Conservation (phyloP, 2,329 filamentous ascomycete genomes). For the Cladosporium phlei region DNA sequence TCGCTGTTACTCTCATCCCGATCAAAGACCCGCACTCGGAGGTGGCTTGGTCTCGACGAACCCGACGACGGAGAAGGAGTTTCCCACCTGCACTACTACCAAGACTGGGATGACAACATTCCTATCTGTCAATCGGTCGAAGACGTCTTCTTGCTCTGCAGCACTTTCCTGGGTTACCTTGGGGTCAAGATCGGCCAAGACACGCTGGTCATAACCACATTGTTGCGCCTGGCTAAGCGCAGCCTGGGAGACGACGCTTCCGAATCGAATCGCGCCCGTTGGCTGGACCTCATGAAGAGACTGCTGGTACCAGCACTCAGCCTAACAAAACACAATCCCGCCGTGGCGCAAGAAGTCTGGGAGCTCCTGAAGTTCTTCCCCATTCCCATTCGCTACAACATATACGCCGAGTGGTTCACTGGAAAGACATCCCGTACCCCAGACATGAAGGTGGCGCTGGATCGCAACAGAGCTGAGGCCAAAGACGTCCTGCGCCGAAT, state of each 20-base stretch:
- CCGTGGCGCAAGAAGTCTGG: constrained; percentile 81
- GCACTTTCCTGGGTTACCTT: constrained; percentile 76
- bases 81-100: constrained; percentile 91
- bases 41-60: constrained; percentile 81
- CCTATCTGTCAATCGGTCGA: constrained; percentile 86
- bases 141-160: constrained; percentile 82
- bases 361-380: constrained; percentile 75
- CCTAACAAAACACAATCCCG: constrained; percentile 77
- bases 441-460: constrained; percentile 73
- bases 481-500: constrained; percentile 83
- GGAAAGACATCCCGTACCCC: constrained; percentile 71
- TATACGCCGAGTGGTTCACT: constrained; percentile 91
- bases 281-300: constrained; percentile 78
- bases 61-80: constrained; percentile 67
- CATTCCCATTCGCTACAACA: constrained; percentile 69
- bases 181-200: constrained; percentile 89
- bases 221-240: constrained; percentile 78
- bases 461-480: constrained; percentile 71
- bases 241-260: constrained; percentile 69
- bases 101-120: constrained; percentile 92
- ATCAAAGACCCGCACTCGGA: constrained; percentile 44
- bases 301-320: constrained; percentile 85
- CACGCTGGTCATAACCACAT: constrained; percentile 67
- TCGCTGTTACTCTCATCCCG: constrained; percentile 52
- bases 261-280: constrained; percentile 65